phyloP scores from a whole-genome alignment of 805 yeast species.

The Candida michaelii region DNA sequence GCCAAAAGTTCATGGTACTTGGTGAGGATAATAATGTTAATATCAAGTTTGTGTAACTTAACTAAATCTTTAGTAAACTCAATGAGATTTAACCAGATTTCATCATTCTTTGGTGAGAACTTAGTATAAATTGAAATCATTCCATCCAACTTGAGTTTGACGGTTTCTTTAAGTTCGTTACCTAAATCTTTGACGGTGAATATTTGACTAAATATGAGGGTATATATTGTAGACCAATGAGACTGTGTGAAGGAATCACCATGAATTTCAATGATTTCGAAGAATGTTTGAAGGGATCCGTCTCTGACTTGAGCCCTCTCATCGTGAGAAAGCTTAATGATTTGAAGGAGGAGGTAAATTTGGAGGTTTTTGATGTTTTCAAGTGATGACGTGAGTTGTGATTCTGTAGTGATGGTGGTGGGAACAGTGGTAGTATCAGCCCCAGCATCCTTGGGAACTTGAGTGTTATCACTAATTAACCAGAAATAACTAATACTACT shows the following conservation, averaged over 20 bases:
- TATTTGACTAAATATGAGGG: slow-evolving; percentile 52
- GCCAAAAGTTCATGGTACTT: slow-evolving; percentile 49
- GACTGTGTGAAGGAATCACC: slow-evolving; percentile 51
- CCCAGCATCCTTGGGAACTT: slow-evolving; percentile 21
- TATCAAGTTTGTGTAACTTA: slow-evolving; percentile 41
- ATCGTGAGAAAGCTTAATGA: slow-evolving; percentile 66
- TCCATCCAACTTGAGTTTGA: slow-evolving; percentile 62
- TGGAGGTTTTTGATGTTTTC: slow-evolving; percentile 17
- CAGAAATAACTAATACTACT: slow-evolving; percentile 91
- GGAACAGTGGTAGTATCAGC: too few relatives aligned
- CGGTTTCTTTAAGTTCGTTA: slow-evolving; percentile 60
- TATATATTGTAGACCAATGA: slow-evolving; percentile 68
- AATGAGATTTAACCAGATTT: slow-evolving; percentile 56
- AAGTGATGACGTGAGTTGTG: slow-evolving; percentile 1
- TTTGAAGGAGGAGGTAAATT: slow-evolving; percentile 53
- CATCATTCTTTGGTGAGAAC: slow-evolving; percentile 34
- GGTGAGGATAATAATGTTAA: slow-evolving; percentile 57
- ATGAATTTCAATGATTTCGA: slow-evolving; percentile 76
- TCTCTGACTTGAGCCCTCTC: slow-evolving; percentile 78
- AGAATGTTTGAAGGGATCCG: slow-evolving; percentile 87
- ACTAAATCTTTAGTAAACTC: slow-evolving; percentile 44
- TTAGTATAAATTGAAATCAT: slow-evolving; percentile 57
- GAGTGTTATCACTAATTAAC: slow-evolving; percentile 78
- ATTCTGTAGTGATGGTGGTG: too few relatives aligned
- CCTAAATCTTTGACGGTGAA: slow-evolving; percentile 7